phyloP scores from a whole-genome alignment of 345 rosid genomes.

The Populus davidiana region DNA sequence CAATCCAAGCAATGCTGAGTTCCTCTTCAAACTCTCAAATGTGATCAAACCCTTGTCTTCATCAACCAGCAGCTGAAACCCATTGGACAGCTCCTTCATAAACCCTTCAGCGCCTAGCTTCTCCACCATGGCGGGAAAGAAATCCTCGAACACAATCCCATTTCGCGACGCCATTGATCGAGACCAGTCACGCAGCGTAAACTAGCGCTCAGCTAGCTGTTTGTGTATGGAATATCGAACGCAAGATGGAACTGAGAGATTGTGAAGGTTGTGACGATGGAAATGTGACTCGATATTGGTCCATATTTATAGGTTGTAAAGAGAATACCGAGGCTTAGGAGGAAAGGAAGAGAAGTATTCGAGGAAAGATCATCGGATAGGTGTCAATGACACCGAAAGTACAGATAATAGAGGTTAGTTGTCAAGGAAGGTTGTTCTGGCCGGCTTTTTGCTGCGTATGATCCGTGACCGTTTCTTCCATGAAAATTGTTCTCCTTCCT shows the following conservation, averaged over 20 bases:
- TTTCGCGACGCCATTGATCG: conserved; percentile 25
- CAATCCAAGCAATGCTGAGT: conserved; percentile 40
- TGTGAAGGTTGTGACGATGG: neutral
- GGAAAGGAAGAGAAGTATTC: conserved; percentile 9
- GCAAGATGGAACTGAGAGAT: no score
- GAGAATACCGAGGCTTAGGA: neutral
- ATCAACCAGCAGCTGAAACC: conserved; percentile 53
- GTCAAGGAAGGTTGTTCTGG: neutral
- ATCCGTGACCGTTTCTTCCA: conserved; percentile 8
- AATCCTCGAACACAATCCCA: conserved; percentile 48
- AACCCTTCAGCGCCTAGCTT: conserved; percentile 52
- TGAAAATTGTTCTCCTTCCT: conserved; percentile 13
- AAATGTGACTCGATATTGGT: neutral
- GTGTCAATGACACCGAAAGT: conserved; percentile 28
- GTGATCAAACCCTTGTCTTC: conserved; percentile 46
- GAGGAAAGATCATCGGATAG: conserved; percentile 13
- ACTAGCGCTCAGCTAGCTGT: no score
- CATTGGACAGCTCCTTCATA: conserved; percentile 51
- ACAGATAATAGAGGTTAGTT: conserved; percentile 11
- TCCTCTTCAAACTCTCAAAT: conserved; percentile 50
- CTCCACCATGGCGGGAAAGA: conserved; percentile 57
- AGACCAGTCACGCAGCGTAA: no score
- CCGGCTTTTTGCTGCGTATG: conserved; percentile 8
- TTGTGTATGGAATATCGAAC: no score
- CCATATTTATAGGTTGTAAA: conserved; percentile 11